Conservation (phyloP, 805 yeast genomes). For the Clavispora phyllophila region DNA sequence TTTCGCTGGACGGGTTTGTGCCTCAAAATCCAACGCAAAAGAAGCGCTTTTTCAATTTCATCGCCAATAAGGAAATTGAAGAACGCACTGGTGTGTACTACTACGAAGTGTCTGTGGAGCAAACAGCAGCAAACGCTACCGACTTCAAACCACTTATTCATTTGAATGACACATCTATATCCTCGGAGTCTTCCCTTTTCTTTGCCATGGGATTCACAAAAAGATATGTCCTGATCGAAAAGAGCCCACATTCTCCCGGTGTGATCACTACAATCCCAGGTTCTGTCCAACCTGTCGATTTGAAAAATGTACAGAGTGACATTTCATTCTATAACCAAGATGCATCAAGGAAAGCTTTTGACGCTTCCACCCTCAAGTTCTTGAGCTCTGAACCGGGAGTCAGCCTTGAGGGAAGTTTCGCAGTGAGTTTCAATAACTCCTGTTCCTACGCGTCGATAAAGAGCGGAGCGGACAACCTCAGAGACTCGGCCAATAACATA, state of each 20-base stretch:
- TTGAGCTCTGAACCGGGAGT: conserved; percentile 36
- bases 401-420: conserved; percentile 35
- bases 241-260: conserved; percentile 4
- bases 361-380: conserved; percentile 19
- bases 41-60: conserved; percentile 30
- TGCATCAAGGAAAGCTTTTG: conserved; percentile 5
- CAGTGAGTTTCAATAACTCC: conserved; percentile 37
- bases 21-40: conserved; percentile 1
- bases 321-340: conserved; percentile 16
- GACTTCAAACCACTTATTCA: conserved; percentile 28
- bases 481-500: conserved; percentile 30
- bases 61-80: conserved; percentile 30
- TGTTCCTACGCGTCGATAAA: conserved; percentile 35
- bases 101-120: conserved; percentile 36
- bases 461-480: conserved; percentile 22
- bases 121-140: conserved; percentile 29
- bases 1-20: conserved; percentile 4
- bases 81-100: conserved; percentile 35
- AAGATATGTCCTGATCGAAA: conserved; percentile 21
- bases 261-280: conserved; percentile 3
- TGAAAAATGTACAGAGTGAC: conserved; percentile 26
- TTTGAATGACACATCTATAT: conserved; percentile 29
- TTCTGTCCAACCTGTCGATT: conserved; percentile 20
- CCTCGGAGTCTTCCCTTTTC: conserved; percentile 27
- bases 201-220: conserved; percentile 33